phyloP scores from a whole-genome alignment of 2,329 filamentous ascomycete genomes.

The Scolecobasidium constrictum region DNA sequence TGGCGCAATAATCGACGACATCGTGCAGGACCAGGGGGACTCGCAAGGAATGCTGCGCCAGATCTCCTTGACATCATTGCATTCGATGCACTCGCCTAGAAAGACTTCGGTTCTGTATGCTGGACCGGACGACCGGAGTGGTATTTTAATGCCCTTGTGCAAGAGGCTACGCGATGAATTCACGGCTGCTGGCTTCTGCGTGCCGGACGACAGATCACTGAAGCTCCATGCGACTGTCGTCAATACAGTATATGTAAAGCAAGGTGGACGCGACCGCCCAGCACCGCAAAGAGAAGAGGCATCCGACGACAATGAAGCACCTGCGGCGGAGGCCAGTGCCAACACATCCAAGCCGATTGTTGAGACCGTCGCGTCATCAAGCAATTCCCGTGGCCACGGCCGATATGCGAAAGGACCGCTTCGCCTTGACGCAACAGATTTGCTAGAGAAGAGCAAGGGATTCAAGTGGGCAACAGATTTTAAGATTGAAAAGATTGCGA shows the following conservation, averaged over 20 bases:
- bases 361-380: constrained; percentile 22
- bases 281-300: not conserved
- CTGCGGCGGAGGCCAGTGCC: not conserved
- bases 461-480: constrained; percentile 62
- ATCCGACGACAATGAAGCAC: not conserved
- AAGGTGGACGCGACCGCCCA: not conserved
- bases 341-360: not conserved
- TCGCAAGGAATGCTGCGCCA: constrained; percentile 8
- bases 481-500: constrained; percentile 57
- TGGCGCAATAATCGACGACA: constrained; percentile 1
- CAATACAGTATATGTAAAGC: constrained; percentile 63
- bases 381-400: not conserved
- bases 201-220: constrained; percentile 50
- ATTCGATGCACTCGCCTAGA: constrained; percentile 48
- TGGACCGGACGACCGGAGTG: constrained; percentile 43
- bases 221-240: constrained; percentile 75
- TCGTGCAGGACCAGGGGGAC: not conserved
- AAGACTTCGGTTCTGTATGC: constrained; percentile 57
- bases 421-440: constrained; percentile 28
- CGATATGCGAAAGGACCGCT: constrained; percentile 21
- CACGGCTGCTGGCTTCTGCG: constrained; percentile 43
- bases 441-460: constrained; percentile 47
- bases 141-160: constrained; percentile 47
- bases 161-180: constrained; percentile 45
- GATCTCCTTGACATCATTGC: constrained; percentile 38